Conservation (phyloP, 2,329 filamentous ascomycete genomes). For the Phoma sp. region DNA sequence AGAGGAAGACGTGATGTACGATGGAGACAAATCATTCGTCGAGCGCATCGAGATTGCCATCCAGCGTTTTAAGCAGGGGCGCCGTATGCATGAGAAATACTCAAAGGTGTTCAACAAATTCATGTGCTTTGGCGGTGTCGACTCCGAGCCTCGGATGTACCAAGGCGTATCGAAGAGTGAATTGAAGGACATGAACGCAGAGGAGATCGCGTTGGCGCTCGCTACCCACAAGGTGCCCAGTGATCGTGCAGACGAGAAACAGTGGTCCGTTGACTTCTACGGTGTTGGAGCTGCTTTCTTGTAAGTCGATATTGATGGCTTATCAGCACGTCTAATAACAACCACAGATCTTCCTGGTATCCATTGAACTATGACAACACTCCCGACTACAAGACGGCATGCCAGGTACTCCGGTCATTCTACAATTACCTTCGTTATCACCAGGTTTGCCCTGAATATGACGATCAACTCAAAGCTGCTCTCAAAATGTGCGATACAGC, state of each 20-base stretch:
- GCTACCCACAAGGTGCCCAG: conserved; percentile 66
- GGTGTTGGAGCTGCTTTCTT: conserved; percentile 79
- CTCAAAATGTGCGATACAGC: conserved; percentile 70
- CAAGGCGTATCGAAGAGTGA: conserved; percentile 66
- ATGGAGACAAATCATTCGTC: conserved; percentile 52
- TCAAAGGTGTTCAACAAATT: conserved; percentile 76
- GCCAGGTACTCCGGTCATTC: conserved; percentile 80
- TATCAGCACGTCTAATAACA: conserved; percentile 14
- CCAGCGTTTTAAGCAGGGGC: conserved; percentile 76
- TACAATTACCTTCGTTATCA: conserved; percentile 86
- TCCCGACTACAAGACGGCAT: conserved; percentile 61
- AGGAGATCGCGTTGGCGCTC: conserved; percentile 68
- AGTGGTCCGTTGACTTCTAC: conserved; percentile 82
- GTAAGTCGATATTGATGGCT: conserved; percentile 53
- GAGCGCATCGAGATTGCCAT: conserved; percentile 87
- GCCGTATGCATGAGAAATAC: conserved; percentile 71
- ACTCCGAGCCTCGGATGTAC: conserved; percentile 67
- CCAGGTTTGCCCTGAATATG: conserved; percentile 83
- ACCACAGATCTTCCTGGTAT: conserved; percentile 59
- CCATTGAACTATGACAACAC: conserved; percentile 62
- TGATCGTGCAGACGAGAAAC: conserved; percentile 55
- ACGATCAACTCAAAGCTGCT: conserved; percentile 69
- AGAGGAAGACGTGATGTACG: conserved; percentile 73
- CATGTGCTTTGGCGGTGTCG: conserved; percentile 81
- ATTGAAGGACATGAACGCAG: conserved; percentile 65